Base-by-base conservation (phyloP, 805 yeast genomes). In the Cyberlindnera maclurae region DNA sequence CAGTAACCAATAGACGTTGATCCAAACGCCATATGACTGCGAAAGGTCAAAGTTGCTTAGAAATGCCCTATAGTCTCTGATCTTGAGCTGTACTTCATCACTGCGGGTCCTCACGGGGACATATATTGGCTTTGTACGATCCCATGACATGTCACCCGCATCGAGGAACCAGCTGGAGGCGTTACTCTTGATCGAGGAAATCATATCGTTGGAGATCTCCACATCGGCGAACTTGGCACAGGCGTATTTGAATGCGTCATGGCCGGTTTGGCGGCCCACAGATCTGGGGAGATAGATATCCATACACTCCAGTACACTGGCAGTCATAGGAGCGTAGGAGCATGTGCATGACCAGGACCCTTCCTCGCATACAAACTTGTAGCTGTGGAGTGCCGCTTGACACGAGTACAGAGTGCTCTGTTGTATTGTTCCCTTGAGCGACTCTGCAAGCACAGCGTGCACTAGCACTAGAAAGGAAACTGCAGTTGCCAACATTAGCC, bases 1-100 rank as follows among this genome's bases (percentile, higher is more conserved):
- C 1, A 18, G n/a, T 10, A 51, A 6, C 51, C 54, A 54, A 33
- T 46, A 54, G n/a, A 43, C 2, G 26, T 51, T 51, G 17, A 54
- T 41, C 6, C 40, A 8, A 12, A 47, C 36, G 1, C 58, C 58
- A 27, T 36, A 48, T 10, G 34, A 8, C 38, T 52, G 57, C 1
- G 57, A 40, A 6, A 20, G 16, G 39, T 54, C 57, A 29, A 46
- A 44, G 30, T 54, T 54, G 1, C 54, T 53, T 31, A 54, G 35
- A 24, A 54, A 54, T 9, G 57, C 55, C 12, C 41, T 40, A 24
- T 51, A 52, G 36, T 54, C 58, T 31, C 45, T 38, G 5, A 52
- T 35, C 30, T 34, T 44, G 7, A 43, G 34, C 0, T 28, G n/a
- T 4, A 50, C 47, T 1, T 35, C 36, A 1, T 38, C 28, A 18